These are phyloP conservation scores for Moesziomyces sp. DNA, from an alignment of 1,284 basidiomycete genomes.

Conservation along the genomic window DNA sequence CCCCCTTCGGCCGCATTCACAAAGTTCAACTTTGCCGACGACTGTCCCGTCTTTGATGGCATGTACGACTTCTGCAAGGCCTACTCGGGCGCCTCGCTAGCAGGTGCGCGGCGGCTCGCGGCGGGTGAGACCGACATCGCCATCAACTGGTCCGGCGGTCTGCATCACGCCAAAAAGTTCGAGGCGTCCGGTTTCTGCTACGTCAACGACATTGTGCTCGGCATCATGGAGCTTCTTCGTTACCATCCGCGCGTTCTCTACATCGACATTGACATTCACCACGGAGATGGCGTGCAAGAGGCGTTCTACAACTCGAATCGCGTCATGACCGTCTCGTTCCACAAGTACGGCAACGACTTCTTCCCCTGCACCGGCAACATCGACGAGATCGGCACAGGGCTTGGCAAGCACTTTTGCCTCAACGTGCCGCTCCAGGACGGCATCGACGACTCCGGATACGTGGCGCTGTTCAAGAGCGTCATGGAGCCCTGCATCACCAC, in stretches of 20 bases:
- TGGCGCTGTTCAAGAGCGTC: conserved; percentile 93
- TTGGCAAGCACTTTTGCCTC: conserved; percentile 92
- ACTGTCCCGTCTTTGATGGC: conserved; percentile 67
- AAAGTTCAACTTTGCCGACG: conserved; percentile 67
- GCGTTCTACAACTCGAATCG: conserved; percentile 98
- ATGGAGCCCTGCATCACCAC: conserved; percentile 91
- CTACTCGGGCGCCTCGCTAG: conserved; percentile 75
- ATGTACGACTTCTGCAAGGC: conserved; percentile 67
- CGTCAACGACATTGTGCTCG: conserved; percentile 79
- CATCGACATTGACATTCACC: conserved; percentile 97
- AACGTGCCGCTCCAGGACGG: conserved; percentile 97
- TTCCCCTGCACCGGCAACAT: conserved; percentile 72
- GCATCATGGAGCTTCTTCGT: conserved; percentile 69
- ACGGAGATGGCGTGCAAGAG: conserved; percentile 99
- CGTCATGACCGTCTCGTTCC: conserved; percentile 98
- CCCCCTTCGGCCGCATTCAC: conserved; percentile 61
- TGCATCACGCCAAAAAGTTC: conserved; percentile 97
- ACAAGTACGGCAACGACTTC: conserved; percentile 98
- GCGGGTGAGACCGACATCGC: conserved; percentile 88
- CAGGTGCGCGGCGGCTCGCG: conserved; percentile 72
- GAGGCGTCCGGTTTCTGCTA: conserved; percentile 98
- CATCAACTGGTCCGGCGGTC: conserved; percentile 97
- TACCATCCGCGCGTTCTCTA: conserved; percentile 86
- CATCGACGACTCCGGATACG: conserved; percentile 95
- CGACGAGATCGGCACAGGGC: conserved; percentile 61